Evolutionary conservation across 1,284 basidiomycete genomes (phyloP).

Genomic region (Naganishia sp.): DNA sequence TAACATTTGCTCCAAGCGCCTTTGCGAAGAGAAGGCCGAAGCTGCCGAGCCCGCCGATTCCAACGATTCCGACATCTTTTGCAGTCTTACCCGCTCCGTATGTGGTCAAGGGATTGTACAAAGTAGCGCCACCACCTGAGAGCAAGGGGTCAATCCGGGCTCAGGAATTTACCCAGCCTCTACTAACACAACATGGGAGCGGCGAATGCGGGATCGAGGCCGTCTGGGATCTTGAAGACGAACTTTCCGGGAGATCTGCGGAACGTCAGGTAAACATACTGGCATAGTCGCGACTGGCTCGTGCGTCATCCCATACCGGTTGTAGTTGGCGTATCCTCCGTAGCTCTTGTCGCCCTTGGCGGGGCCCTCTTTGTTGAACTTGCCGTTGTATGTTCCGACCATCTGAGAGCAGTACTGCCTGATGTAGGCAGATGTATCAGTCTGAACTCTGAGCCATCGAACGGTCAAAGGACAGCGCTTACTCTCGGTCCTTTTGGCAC

Average conservation of each 20-base stretch:
- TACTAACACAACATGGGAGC: constrained; percentile 55
- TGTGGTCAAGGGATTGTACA: constrained; percentile 55
- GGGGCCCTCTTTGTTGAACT: constrained; percentile 36
- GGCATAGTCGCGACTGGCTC: not conserved
- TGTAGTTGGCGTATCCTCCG: constrained; percentile 56
- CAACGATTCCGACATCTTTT: constrained; percentile 57
- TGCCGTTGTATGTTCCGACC: constrained; percentile 34
- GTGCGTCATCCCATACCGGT: constrained; percentile 39
- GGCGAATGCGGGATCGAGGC: constrained; percentile 59
- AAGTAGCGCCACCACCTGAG: constrained; percentile 50
- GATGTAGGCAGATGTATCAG: not conserved
- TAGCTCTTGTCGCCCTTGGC: constrained; percentile 44
- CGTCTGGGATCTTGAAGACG: constrained; percentile 65
- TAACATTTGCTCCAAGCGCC: constrained; percentile 62
- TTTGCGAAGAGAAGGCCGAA: constrained; percentile 56
- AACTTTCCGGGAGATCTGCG: constrained; percentile 54
- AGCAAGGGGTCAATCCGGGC: constrained; percentile 56
- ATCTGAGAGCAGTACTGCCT: constrained; percentile 52
- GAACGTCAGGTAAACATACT: not conserved
- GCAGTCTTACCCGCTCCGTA: constrained; percentile 57
- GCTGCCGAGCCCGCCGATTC: constrained; percentile 55
- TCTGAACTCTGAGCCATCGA: constrained; percentile 31
- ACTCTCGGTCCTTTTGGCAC: constrained; percentile 53
- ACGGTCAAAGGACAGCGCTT: not conserved
- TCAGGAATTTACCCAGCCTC: not conserved